A percentile compares a stretch with the other conserved stretches of the same genome.
phyloP scores from a whole-genome alignment of 768 basidiomycete species.

The Coprinopsis cinerea region DNA sequence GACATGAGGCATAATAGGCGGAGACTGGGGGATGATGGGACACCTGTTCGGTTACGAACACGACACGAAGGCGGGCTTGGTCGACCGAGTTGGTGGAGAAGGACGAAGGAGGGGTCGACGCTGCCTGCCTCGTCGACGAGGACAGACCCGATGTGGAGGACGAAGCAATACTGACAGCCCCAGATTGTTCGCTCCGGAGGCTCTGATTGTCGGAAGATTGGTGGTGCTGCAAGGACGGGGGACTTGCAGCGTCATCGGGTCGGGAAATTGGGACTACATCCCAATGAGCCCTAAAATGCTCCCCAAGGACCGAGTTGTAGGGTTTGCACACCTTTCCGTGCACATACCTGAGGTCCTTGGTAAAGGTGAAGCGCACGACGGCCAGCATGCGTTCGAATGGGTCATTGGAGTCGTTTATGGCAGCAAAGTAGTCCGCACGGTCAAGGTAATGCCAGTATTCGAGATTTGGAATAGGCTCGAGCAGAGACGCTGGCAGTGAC shows the following conservation, averaged over 20 bases:
- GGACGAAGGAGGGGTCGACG: constrained; percentile 50
- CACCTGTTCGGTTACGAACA: constrained; percentile 87
- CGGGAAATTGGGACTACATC: constrained; percentile 62
- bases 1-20: constrained; percentile 74
- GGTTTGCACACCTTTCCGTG: constrained; percentile 93
- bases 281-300: constrained; percentile 88
- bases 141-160: constrained; percentile 60
- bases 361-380: constrained; percentile 80
- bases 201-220: constrained; percentile 46
- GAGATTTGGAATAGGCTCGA: constrained; percentile 92
- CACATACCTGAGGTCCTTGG: constrained; percentile 94
- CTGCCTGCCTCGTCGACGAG: constrained; percentile 48
- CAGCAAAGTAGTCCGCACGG: constrained; percentile 84
- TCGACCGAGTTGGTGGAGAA: constrained; percentile 33
- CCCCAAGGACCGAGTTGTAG: constrained; percentile 81
- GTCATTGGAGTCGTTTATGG: constrained; percentile 88
- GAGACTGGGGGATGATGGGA: constrained; percentile 97
- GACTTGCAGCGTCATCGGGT: constrained; percentile 40
- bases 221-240: constrained; percentile 39
- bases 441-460: constrained; percentile 96
- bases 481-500: constrained; percentile 85
- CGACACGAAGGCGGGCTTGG: constrained; percentile 51
- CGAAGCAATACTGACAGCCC: constrained; percentile 18
- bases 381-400: constrained; percentile 96
- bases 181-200: constrained; percentile 51